phyloP scores from a whole-genome alignment of 169 alveolate species.

The Perkinsus marinus region DNA sequence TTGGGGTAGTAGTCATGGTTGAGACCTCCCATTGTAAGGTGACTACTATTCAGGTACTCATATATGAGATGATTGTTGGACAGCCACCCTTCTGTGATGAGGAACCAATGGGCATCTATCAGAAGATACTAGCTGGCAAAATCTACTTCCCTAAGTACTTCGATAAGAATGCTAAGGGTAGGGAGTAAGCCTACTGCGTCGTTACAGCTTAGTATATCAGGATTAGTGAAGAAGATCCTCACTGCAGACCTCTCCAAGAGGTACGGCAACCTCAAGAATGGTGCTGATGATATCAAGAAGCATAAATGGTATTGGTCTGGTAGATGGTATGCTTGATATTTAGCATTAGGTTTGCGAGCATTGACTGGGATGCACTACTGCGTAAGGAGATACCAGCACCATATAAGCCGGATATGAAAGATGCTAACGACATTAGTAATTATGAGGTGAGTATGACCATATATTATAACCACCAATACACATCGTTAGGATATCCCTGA shows the following conservation, averaged over 20 bases:
- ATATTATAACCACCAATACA: not conserved
- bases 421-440: slow-evolving; percentile 15
- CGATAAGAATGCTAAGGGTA: slow-evolving; percentile 38
- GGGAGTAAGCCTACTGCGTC: no score
- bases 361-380: not conserved
- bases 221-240: slow-evolving; percentile 74
- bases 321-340: slow-evolving; percentile 21
- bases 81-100: slow-evolving; percentile 94
- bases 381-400: not conserved
- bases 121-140: slow-evolving; percentile 85
- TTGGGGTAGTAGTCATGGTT: slow-evolving; percentile 85
- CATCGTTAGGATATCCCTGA: slow-evolving; percentile 11
- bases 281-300: slow-evolving; percentile 77
- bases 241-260: slow-evolving; percentile 84
- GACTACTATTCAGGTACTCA: slow-evolving; percentile 38
- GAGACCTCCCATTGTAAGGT: no score
- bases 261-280: slow-evolving; percentile 83
- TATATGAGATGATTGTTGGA: slow-evolving; percentile 94
- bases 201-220: no score
- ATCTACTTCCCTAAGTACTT: slow-evolving; percentile 79
- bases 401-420: slow-evolving; percentile 1
- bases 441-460: slow-evolving; percentile 3
- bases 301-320: slow-evolving; percentile 60
- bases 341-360: not conserved
- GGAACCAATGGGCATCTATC: slow-evolving; percentile 91